A percentile compares a stretch with the other conserved stretches of the same genome.
phyloP scores from a whole-genome alignment of 139 green algal genomes.

The Chlorella vulgaris region DNA sequence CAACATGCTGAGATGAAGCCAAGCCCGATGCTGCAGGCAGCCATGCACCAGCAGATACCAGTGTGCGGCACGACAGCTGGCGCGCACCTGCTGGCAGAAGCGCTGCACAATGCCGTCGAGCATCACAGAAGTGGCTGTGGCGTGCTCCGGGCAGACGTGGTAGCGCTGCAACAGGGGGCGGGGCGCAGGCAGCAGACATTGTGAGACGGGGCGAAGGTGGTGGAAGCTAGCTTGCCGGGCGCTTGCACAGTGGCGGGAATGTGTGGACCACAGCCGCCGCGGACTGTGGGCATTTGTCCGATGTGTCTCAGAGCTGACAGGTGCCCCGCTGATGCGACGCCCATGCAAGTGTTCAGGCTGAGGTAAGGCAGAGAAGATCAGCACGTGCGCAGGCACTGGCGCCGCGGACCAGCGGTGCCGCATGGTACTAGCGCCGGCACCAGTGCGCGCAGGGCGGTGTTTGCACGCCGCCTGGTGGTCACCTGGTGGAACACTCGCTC shows the following conservation, averaged over 20 bases:
- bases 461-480: neutral
- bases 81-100: conserved; percentile 28
- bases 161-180: conserved; percentile 6
- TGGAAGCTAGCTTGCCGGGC: no score
- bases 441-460: neutral
- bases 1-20: neutral
- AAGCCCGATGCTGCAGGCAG: neutral
- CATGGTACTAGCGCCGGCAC: neutral
- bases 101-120: conserved; percentile 15
- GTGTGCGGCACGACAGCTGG: no score
- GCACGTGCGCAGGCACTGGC: no score
- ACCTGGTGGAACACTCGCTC: neutral
- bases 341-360: no score
- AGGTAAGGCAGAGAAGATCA: no score
- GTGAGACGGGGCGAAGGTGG: no score
- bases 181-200: neutral
- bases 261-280: no score
- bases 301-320: no score
- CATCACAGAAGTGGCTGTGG: neutral
- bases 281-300: no score
- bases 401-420: neutral
- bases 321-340: no score
- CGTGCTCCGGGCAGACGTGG: conserved; percentile 23
- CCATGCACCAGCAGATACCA: neutral
- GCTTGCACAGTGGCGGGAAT: no score